A percentile compares a stretch with the other conserved stretches of the same genome.
These are phyloP conservation scores for Fusarium sp. DNA, from an alignment of 2,329 filamentous ascomycete species.

Conservation along the genomic window DNA sequence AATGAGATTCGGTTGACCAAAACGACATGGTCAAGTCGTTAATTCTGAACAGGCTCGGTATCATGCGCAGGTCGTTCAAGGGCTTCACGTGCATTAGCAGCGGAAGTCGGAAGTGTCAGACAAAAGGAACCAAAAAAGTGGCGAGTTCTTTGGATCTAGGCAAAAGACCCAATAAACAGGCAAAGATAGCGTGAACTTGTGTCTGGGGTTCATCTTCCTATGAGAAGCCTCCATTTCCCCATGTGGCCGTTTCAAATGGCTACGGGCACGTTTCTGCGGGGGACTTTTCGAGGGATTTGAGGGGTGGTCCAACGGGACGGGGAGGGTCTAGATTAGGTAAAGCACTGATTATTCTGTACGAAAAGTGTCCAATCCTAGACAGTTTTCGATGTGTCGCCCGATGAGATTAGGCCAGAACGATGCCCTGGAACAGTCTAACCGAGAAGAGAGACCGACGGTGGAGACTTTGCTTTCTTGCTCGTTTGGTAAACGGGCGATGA, in stretches of 20 bases:
- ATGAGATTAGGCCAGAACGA: background rate
- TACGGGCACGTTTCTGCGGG: constrained; percentile 18
- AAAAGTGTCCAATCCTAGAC: too few species aligned
- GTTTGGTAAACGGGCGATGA: constrained; percentile 1
- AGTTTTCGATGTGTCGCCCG: too few species aligned
- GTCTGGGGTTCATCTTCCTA: constrained; percentile 22
- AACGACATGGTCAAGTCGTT: constrained; percentile 6
- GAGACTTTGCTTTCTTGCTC: background rate
- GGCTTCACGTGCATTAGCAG: constrained; percentile 12
- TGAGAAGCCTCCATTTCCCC: constrained; percentile 35
- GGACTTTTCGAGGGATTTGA: constrained; percentile 2
- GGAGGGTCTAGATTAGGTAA: constrained; percentile 19
- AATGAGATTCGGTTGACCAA: constrained; percentile 11
- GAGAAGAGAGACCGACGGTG: constrained; percentile 36
- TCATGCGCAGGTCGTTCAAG: background rate
- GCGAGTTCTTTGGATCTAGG: background rate
- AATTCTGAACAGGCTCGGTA: background rate
- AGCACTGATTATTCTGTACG: background rate
- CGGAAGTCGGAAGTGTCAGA: constrained; percentile 17
- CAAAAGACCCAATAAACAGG: constrained; percentile 1
- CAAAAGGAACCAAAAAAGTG: background rate
- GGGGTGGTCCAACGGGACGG: constrained; percentile 4
- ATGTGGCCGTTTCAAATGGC: constrained; percentile 39
- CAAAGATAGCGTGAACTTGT: background rate
- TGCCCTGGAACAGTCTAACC: constrained; percentile 23